Evolutionary conservation across 352 stramenopile genomes (phyloP).

Genomic region (Phytophthora fragariaefolia): DNA sequence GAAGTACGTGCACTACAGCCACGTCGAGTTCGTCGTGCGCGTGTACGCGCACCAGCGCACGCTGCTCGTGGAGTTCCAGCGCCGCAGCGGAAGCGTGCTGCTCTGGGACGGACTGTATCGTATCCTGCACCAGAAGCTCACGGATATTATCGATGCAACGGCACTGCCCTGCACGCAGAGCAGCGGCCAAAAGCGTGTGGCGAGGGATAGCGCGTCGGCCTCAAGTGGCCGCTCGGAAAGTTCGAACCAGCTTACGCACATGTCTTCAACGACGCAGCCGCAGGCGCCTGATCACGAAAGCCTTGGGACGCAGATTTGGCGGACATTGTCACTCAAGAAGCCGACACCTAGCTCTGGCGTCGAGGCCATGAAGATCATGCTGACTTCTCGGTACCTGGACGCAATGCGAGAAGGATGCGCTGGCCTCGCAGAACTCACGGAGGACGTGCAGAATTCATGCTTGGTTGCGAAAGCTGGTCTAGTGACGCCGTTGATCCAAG

Average conservation of each 20-base stretch:
- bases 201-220: constrained; percentile 9
- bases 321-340: constrained; percentile 52
- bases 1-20: constrained; percentile 87
- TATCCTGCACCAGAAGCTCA: constrained; percentile 68
- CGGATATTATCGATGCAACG: constrained; percentile 49
- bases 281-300: constrained; percentile 42
- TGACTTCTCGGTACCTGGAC: constrained; percentile 75
- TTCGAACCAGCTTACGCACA: constrained; percentile 10
- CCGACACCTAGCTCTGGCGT: constrained; percentile 69
- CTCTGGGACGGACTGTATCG: constrained; percentile 87
- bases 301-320: constrained; percentile 68
- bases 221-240: neutral
- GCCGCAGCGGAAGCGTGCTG: constrained; percentile 72
- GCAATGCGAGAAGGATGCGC: constrained; percentile 79
- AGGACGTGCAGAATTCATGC: constrained; percentile 65
- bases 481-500: constrained; percentile 56
- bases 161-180: constrained; percentile 71
- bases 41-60: constrained; percentile 58
- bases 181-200: constrained; percentile 65
- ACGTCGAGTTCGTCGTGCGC: constrained; percentile 81
- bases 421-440: constrained; percentile 71
- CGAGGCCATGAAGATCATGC: constrained; percentile 88
- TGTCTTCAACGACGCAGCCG: neutral
- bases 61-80: constrained; percentile 81
- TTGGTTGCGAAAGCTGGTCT: constrained; percentile 65